phyloP scores from a whole-genome alignment of 2,329 filamentous ascomycete genomes.

The Monilinia polystroma region DNA sequence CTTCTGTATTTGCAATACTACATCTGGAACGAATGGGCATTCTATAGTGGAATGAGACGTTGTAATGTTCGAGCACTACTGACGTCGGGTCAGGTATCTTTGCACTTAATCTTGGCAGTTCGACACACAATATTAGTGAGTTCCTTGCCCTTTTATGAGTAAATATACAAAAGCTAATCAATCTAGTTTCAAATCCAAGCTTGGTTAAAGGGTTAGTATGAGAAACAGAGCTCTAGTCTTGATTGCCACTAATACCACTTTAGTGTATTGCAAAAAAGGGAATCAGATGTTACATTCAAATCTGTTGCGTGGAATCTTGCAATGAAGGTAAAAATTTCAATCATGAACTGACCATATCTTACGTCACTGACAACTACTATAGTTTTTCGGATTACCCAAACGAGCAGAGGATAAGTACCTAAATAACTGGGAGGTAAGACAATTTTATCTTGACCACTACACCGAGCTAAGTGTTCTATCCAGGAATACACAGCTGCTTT shows the following conservation, averaged over 20 bases:
- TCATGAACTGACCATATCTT: not conserved
- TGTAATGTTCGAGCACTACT: not conserved
- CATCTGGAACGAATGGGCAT: not conserved
- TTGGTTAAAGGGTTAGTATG: slow-evolving; percentile 30
- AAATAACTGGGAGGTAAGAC: slow-evolving; percentile 32
- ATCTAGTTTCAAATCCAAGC: slow-evolving; percentile 32
- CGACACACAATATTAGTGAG: slow-evolving; percentile 36
- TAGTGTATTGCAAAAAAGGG: slow-evolving; percentile 34
- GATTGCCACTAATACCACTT: slow-evolving; percentile 20
- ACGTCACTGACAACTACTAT: not conserved
- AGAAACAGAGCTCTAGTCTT: not conserved
- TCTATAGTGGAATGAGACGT: not conserved
- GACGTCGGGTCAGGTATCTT: slow-evolving; percentile 29
- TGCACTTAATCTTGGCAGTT: slow-evolving; percentile 33
- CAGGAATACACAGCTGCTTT: slow-evolving; percentile 20
- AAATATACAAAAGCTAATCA: slow-evolving; percentile 1
- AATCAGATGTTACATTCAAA: slow-evolving; percentile 30
- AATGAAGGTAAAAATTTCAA: slow-evolving; percentile 27
- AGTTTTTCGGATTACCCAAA: slow-evolving; percentile 39
- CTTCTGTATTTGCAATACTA: not conserved
- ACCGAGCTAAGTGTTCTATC: slow-evolving; percentile 33
- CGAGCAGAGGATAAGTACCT: slow-evolving; percentile 32
- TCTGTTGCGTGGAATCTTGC: slow-evolving; percentile 30
- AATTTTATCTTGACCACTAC: slow-evolving; percentile 33
- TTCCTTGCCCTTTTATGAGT: not conserved